Percentiles rank a stretch among this genome's conserved stretches.
phyloP scores from a whole-genome alignment of 2,329 filamentous ascomycete species.

The Tolypocladium capitatum region DNA sequence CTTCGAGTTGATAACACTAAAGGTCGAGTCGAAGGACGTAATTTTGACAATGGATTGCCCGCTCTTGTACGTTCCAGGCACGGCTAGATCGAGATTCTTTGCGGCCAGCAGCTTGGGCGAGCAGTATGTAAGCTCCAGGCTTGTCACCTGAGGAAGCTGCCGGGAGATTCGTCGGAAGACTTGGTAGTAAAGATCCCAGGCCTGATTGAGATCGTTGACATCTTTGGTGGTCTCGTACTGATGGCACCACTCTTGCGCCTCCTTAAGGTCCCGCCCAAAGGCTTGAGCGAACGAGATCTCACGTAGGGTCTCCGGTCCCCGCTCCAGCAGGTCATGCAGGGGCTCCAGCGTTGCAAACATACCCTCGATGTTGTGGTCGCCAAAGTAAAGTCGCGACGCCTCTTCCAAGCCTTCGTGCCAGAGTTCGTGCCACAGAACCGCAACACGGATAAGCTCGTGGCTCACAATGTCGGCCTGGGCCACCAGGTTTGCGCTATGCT shows the following conservation, averaged over 20 bases:
- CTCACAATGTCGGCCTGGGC: constrained; percentile 93
- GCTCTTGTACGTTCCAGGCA: constrained; percentile 89
- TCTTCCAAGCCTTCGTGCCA: constrained; percentile 98
- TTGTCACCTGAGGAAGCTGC: constrained; percentile 85
- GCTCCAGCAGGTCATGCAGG: constrained; percentile 81
- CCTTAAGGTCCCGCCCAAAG: constrained; percentile 87
- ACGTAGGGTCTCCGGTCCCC: constrained; percentile 79
- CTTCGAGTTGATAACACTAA: constrained; percentile 91
- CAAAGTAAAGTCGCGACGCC: constrained; percentile 91
- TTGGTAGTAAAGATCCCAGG: constrained; percentile 98
- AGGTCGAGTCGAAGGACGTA: constrained; percentile 75
- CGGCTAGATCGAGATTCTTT: constrained; percentile 76
- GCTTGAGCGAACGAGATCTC: constrained; percentile 97
- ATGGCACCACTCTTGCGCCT: constrained; percentile 91
- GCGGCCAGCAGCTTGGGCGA: constrained; percentile 84
- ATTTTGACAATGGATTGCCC: constrained; percentile 69
- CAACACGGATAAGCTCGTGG: constrained; percentile 91
- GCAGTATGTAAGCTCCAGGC: constrained; percentile 88
- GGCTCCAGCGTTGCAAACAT: constrained; percentile 91
- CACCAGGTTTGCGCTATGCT: constrained; percentile 83
- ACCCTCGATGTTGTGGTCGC: constrained; percentile 91
- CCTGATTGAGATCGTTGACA: constrained; percentile 88
- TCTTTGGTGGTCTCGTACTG: constrained; percentile 84
- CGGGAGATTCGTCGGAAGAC: constrained; percentile 92
- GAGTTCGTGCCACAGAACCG: constrained; percentile 94